A percentile compares a stretch with the other conserved stretches of the same genome.
Evolutionary conservation across 768 basidiomycete species (phyloP).

Genomic region (Mycena belliarum): DNA sequence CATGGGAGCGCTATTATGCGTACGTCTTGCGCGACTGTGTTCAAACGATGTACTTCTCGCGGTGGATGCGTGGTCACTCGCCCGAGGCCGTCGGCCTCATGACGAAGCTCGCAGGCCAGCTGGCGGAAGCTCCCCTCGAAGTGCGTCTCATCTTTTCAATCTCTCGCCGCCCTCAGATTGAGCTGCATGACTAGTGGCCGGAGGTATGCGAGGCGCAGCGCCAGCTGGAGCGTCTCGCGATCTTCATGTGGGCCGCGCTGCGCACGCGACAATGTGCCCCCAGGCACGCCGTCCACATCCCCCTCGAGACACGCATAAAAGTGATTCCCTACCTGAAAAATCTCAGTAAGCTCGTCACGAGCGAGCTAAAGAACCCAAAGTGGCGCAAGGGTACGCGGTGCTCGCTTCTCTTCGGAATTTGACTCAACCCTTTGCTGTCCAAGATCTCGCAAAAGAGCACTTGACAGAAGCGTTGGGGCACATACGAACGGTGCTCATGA

Average conservation of each 20-base stretch:
- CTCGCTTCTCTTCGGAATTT: neutral
- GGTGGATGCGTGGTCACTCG: constrained; percentile 18
- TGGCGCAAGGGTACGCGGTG: constrained; percentile 6
- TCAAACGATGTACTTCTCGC: constrained; percentile 17
- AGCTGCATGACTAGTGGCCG: constrained; percentile 2
- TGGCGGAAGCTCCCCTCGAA: constrained; percentile 4
- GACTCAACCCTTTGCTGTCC: neutral
- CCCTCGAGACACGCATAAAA: constrained; percentile 12
- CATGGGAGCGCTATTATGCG: constrained; percentile 14
- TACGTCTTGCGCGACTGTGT: constrained; percentile 6
- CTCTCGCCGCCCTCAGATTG: neutral
- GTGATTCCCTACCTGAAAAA: constrained; percentile 9
- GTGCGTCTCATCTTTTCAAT: neutral
- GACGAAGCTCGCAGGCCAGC: constrained; percentile 3
- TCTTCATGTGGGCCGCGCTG: constrained; percentile 5
- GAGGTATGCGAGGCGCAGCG: constrained; percentile 14
- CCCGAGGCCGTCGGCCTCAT: constrained; percentile 5
- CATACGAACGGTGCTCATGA: neutral
- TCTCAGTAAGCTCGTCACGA: constrained; percentile 9
- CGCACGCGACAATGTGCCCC: constrained; percentile 12
- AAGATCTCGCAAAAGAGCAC: constrained; percentile 5
- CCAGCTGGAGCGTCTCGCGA: constrained; percentile 7
- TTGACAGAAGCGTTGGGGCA: neutral
- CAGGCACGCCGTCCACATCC: constrained; percentile 15
- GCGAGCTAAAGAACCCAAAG: constrained; percentile 6